These are phyloP conservation scores for Debaryomyces castellii DNA, from an alignment of 805 yeast genomes.

Conservation along the genomic window DNA sequence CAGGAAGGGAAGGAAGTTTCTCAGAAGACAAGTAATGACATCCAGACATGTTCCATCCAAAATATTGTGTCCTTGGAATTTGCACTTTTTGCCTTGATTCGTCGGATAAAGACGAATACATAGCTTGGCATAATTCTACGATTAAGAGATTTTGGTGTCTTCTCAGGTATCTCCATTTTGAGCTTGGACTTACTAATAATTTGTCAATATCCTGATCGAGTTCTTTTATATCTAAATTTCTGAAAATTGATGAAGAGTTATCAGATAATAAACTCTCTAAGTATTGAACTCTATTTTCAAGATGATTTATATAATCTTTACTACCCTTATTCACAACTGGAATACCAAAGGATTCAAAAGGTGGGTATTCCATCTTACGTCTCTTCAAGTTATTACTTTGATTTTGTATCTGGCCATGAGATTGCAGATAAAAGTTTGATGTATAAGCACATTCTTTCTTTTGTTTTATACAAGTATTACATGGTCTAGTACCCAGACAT, in stretches of 20 bases:
- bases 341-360: conserved; percentile 17
- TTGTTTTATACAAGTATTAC: conserved; percentile 44
- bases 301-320: conserved; percentile 25
- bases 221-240: conserved; percentile 5
- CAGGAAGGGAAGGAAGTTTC: conserved; percentile 33
- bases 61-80: conserved; percentile 58
- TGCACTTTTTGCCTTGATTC: conserved; percentile 33
- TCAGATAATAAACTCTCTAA: conserved; percentile 31
- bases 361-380: conserved; percentile 9
- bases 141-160: conserved; percentile 46
- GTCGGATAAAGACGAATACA: conserved; percentile 31
- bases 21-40: conserved; percentile 44
- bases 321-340: conserved; percentile 16
- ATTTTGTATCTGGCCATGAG: conserved; percentile 4
- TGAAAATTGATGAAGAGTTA: conserved; percentile 11
- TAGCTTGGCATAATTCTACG: conserved; percentile 33
- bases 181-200: conserved; percentile 23
- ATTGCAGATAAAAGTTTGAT: conserved; percentile 1
- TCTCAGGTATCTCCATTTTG: conserved; percentile 48
- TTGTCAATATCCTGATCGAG: conserved; percentile 8
- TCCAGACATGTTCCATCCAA: conserved; percentile 69
- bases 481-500: conserved; percentile 55
- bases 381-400: conserved; percentile 4
- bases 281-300: conserved; percentile 42
- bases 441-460: conserved; percentile 33